Evolutionary conservation across 768 basidiomycete species (phyloP), one percentile per base, ranked within the genome.

Genomic region (Mycena rebaudengoi): DNA sequence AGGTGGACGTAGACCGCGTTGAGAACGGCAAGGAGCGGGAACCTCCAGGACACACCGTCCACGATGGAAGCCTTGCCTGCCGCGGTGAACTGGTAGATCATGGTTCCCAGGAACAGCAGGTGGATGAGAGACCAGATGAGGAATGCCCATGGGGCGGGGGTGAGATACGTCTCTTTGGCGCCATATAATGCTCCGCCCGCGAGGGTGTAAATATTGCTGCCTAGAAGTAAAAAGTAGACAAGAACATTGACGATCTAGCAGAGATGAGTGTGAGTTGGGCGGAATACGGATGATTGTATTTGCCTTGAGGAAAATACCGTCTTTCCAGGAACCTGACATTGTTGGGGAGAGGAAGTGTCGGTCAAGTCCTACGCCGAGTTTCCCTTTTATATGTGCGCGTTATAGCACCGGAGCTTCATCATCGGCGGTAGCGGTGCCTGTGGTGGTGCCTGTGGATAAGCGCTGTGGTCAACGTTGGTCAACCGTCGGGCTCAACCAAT

Each of bases 101-200:
- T 82, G 32, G 91, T 94, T 21, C 96, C 96, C 45, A 99, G 87
- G 43, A 98, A 87, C 46, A 99, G 87, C 33, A 96, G 70, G 78
- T 99, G 96, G 71, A 97, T 95, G 63, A 95, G 78, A 39, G 92
- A 88, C 92, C 95, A 97, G 73, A 96, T 91, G 80, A 91, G 85
- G 82, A 95, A 97, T 2, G 93, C 91, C 88, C 92, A 98, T 26
- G 90, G 88, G 25, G 94, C 93, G n/a, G 97, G 97, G 1, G 96
- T 98, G 60, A 99, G 81, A 77, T 96, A 98, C 0, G 96, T 98
- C 69, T 92, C 89, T 75, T 94, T 94, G 45, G 87, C 88, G 66
- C 81, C 76, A 73, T 83, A 87, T 78, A 94, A 94, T 21, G 32
- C 39, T 28, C 37, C 48, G 1, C 11, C 51, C 88, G 94, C 89